These are phyloP conservation scores for Boletus patriciae DNA, from an alignment of 768 basidiomycete species.

Conservation along the genomic window DNA sequence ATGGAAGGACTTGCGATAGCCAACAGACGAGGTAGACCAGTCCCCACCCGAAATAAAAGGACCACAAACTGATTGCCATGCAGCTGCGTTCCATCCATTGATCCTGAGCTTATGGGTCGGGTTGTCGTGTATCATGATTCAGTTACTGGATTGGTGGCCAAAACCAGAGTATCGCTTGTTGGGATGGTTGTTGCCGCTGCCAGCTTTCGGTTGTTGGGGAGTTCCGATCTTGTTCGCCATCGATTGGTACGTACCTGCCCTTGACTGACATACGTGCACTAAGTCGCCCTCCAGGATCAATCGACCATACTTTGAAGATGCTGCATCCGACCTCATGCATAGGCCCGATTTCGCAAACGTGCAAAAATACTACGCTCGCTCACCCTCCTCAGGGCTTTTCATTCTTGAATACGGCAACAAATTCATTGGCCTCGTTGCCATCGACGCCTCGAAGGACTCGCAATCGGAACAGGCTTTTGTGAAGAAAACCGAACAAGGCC, in stretches of 20 bases:
- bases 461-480: constrained; percentile 30
- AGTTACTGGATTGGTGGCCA: constrained; percentile 71
- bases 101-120: constrained; percentile 60
- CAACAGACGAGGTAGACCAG: constrained; percentile 53
- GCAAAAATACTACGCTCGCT: constrained; percentile 53
- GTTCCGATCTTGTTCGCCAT: constrained; percentile 64
- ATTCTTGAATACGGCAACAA: constrained; percentile 58
- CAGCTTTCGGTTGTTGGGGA: constrained; percentile 61
- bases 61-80: neutral
- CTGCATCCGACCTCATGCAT: constrained; percentile 50
- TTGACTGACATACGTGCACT: neutral
- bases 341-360: constrained; percentile 57
- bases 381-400: constrained; percentile 67
- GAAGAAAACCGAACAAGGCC: constrained; percentile 22
- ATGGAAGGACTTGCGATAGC: constrained; percentile 70
- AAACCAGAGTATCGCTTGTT: constrained; percentile 41
- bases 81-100: constrained; percentile 60
- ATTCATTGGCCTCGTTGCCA: constrained; percentile 67
- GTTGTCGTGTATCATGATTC: constrained; percentile 56
- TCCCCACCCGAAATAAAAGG: neutral
- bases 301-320: constrained; percentile 63
- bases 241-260: constrained; percentile 56
- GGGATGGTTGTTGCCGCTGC: constrained; percentile 59
- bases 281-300: constrained; percentile 54
- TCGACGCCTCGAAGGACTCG: constrained; percentile 58